Evolutionary conservation across 345 rosid species (phyloP).

Genomic region (Euphorbia lathyris): DNA sequence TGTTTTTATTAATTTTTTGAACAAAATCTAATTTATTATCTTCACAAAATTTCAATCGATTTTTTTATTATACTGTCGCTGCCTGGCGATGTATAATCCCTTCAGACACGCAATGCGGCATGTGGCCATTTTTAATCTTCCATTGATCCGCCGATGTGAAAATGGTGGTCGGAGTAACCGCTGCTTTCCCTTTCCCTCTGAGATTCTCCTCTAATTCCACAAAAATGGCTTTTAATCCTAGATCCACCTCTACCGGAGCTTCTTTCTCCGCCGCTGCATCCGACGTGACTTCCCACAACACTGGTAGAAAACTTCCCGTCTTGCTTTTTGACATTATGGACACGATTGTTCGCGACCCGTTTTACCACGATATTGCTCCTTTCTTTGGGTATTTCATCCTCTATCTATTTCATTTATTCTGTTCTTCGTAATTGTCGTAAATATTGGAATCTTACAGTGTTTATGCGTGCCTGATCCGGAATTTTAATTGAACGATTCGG

Average conservation of each 20-base stretch:
- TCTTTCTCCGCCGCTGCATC: background rate
- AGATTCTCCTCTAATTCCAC: background rate
- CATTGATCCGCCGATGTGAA: background rate
- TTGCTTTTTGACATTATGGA: slow-evolving; percentile 95
- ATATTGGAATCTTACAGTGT: background rate
- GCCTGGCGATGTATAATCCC: no score
- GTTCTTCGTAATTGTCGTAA: background rate
- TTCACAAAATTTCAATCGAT: no score
- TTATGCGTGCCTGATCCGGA: background rate
- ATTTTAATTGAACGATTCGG: background rate
- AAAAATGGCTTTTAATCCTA: background rate
- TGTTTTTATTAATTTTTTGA: no score
- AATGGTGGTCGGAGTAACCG: background rate
- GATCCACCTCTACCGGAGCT: background rate
- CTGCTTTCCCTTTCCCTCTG: background rate
- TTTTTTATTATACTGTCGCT: no score
- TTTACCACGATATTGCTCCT: slow-evolving; percentile 73
- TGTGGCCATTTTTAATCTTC: background rate
- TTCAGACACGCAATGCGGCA: no score
- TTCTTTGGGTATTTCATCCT: slow-evolving; percentile 55
- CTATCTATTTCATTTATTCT: background rate
- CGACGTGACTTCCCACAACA: background rate
- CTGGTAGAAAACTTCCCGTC: slow-evolving; percentile 63
- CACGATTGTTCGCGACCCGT: slow-evolving; percentile 95
- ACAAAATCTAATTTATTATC: no score